phyloP scores from a whole-genome alignment of 768 basidiomycete species.

The Austroboletus festivus region DNA sequence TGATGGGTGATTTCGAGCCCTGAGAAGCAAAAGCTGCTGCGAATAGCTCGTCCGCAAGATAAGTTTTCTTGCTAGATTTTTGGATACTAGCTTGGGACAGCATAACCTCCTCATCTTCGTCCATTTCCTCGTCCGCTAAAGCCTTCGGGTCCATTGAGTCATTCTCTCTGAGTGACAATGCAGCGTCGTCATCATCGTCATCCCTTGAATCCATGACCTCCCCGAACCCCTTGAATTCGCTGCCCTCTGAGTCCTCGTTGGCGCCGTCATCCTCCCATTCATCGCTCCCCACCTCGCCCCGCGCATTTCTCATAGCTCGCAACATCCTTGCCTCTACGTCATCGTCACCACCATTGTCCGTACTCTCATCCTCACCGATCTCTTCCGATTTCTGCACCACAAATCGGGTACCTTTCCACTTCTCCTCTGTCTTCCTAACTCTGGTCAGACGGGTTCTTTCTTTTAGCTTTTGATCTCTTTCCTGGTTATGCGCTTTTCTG shows the following conservation, averaged over 20 bases:
- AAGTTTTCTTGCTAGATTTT: conserved; percentile 35
- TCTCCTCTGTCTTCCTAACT: conserved; percentile 5
- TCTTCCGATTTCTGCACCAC: conserved; percentile 7
- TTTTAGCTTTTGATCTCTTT: conserved; percentile 48
- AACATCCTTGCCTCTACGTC: conserved; percentile 27
- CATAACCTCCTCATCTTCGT: conserved; percentile 9
- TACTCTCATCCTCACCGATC: conserved; percentile 22
- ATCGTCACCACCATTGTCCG: conserved; percentile 11
- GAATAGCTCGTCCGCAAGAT: conserved; percentile 69
- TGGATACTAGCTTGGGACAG: neutral
- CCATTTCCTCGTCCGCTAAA: conserved; percentile 16
- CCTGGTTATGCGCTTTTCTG: conserved; percentile 44
- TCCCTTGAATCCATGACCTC: conserved; percentile 10
- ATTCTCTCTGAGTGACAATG: conserved; percentile 10
- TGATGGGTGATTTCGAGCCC: conserved; percentile 7
- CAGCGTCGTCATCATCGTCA: conserved; percentile 14
- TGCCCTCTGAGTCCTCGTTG: conserved; percentile 4
- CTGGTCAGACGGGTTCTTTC: conserved; percentile 37
- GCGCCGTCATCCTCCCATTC: conserved; percentile 22
- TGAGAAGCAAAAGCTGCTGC: conserved; percentile 48
- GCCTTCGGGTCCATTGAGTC: conserved; percentile 11
- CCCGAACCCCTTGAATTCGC: conserved; percentile 9
- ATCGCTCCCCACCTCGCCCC: conserved; percentile 16
- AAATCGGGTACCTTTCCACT: conserved; percentile 14
- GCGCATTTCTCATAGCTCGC: conserved; percentile 30